phyloP scores from a whole-genome alignment of 495 filamentous ascomycete genomes.

The Neurospora pannonica region DNA sequence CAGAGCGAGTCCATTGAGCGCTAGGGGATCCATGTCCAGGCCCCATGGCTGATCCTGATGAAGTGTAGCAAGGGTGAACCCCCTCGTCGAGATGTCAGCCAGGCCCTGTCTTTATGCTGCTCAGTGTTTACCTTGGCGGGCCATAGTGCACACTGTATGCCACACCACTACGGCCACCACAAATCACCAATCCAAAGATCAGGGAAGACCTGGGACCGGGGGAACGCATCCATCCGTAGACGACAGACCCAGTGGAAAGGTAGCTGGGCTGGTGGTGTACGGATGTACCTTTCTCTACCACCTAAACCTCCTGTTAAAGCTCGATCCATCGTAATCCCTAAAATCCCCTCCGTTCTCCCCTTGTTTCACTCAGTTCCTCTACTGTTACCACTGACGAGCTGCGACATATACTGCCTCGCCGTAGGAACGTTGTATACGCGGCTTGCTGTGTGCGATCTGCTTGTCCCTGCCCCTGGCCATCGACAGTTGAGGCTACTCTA shows the following conservation, averaged over 20 bases:
- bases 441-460: background rate
- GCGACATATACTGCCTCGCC: background rate
- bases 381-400: background rate
- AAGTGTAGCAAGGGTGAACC: slow-evolving; percentile 13
- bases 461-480: background rate
- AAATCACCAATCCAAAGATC: background rate
- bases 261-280: background rate
- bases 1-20: background rate
- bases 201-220: background rate
- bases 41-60: slow-evolving; percentile 10
- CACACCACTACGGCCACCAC: background rate
- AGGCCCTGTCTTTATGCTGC: slow-evolving; percentile 4
- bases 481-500: background rate
- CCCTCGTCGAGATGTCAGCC: slow-evolving; percentile 8
- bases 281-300: background rate
- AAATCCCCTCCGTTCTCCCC: background rate
- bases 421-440: background rate
- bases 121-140: background rate
- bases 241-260: background rate
- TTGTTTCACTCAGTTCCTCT: background rate
- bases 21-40: background rate
- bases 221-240: background rate
- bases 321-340: background rate
- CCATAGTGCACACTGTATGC: background rate
- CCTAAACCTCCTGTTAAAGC: background rate